Percentiles rank a stretch among this genome's conserved stretches.
Evolutionary conservation across 176 grass and related monocot genomes (phyloP).

Genomic region (Cymbopogon citratus): DNA sequence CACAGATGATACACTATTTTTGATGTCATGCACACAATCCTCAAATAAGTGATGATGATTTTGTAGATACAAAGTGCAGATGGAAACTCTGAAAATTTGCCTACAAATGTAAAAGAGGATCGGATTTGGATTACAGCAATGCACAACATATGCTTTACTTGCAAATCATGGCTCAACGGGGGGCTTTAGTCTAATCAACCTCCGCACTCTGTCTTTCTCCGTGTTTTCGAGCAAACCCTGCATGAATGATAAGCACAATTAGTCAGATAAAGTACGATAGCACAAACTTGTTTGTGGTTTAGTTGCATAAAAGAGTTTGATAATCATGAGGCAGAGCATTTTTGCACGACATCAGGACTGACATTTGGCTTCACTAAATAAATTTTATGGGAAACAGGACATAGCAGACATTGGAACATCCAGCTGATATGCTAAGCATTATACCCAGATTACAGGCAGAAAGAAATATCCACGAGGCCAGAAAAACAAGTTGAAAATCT

Average conservation of each 20-base stretch:
- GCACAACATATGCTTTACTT: background rate
- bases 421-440: background rate
- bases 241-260: background rate
- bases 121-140: background rate
- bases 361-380: background rate
- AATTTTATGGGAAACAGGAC: background rate
- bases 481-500: background rate
- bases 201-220: constrained; percentile 69
- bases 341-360: background rate
- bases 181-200: constrained; percentile 72
- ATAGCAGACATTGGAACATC: background rate
- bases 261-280: background rate
- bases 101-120: background rate
- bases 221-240: constrained; percentile 86
- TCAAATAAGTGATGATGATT: background rate
- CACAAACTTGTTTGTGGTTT: background rate
- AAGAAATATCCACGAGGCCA: background rate
- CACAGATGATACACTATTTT: background rate
- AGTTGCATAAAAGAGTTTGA: background rate
- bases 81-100: background rate
- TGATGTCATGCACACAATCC: background rate
- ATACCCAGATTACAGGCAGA: background rate
- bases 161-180: constrained; percentile 60
- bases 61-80: background rate
- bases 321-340: background rate